A percentile compares a stretch with the other conserved stretches of the same genome.
Conservation (phyloP, 2,329 filamentous ascomycete species). For the Plectosphaerella plurivora region DNA sequence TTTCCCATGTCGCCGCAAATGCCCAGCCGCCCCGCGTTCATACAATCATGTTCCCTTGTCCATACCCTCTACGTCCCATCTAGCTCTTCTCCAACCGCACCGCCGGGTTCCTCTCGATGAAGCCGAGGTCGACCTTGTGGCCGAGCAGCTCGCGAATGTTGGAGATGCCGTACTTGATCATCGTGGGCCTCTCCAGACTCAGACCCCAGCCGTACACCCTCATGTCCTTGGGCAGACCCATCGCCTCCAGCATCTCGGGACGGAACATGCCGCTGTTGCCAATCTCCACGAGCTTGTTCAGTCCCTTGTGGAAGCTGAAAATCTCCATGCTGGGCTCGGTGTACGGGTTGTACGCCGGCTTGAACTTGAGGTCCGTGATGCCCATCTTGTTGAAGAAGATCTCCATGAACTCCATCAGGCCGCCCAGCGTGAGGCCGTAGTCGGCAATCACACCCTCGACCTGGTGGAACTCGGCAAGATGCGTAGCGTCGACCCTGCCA, state of each 20-base stretch:
- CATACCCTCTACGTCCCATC: constrained; percentile 10
- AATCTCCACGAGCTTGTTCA: constrained; percentile 92
- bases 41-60: constrained; percentile 2
- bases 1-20: neutral
- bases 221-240: constrained; percentile 90
- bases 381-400: constrained; percentile 97
- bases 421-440: constrained; percentile 87
- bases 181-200: constrained; percentile 88
- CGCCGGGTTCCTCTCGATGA: constrained; percentile 87
- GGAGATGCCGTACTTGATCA: constrained; percentile 90
- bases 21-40: neutral
- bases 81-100: constrained; percentile 85
- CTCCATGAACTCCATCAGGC: constrained; percentile 88
- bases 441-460: constrained; percentile 98
- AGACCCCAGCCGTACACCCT: constrained; percentile 92
- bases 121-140: constrained; percentile 91
- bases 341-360: constrained; percentile 94
- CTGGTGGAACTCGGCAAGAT: constrained; percentile 97
- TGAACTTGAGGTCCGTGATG: constrained; percentile 80
- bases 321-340: constrained; percentile 98
- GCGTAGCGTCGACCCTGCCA: constrained; percentile 75
- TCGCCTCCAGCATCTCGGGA: constrained; percentile 92
- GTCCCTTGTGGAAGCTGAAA: constrained; percentile 87
- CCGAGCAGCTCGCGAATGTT: constrained; percentile 92
- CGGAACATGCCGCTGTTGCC: constrained; percentile 99